These are phyloP conservation scores for Penicillium steckii DNA, from an alignment of 495 filamentous ascomycete genomes.

Conservation along the genomic window DNA sequence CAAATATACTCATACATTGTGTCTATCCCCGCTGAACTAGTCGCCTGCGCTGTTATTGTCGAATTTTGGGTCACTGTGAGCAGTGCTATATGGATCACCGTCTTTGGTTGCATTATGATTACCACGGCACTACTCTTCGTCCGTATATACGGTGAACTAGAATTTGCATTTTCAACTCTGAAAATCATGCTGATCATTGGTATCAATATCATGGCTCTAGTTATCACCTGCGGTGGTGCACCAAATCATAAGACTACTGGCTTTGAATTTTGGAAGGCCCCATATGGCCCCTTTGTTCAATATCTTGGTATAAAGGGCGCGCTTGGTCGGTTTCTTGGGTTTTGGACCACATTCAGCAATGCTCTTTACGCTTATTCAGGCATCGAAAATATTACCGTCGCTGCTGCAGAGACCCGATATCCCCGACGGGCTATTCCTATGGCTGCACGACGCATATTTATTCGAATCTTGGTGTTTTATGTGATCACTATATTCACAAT, in stretches of 20 bases:
- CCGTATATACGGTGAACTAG: conserved; percentile 45
- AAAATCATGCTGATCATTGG: conserved; percentile 48
- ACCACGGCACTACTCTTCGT: conserved; percentile 44
- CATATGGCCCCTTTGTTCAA: conserved; percentile 23
- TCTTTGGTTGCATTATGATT: conserved; percentile 44
- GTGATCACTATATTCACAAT: conserved; percentile 41
- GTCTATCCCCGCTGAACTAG: conserved; percentile 36
- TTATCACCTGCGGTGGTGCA: conserved; percentile 30
- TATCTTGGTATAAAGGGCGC: conserved; percentile 17
- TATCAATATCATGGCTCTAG: conserved; percentile 47
- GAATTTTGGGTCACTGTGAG: conserved; percentile 43
- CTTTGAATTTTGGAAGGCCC: conserved; percentile 21
- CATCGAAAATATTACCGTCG: conserved; percentile 49
- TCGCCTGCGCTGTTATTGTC: conserved; percentile 48
- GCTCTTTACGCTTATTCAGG: conserved; percentile 58
- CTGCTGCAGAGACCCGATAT: conserved; percentile 42
- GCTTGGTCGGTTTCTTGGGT: conserved; percentile 40
- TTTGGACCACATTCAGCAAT: conserved; percentile 54
- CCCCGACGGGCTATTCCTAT: conserved; percentile 40
- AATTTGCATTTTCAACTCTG: conserved; percentile 43
- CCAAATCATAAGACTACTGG: conserved; percentile 21
- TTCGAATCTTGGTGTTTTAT: conserved; percentile 43
- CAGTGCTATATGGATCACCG: conserved; percentile 42
- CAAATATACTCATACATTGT: neutral
- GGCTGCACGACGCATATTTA: conserved; percentile 38